Evolutionary conservation across 441 rosid species (phyloP).

Genomic region (Erodium trifolium): DNA sequence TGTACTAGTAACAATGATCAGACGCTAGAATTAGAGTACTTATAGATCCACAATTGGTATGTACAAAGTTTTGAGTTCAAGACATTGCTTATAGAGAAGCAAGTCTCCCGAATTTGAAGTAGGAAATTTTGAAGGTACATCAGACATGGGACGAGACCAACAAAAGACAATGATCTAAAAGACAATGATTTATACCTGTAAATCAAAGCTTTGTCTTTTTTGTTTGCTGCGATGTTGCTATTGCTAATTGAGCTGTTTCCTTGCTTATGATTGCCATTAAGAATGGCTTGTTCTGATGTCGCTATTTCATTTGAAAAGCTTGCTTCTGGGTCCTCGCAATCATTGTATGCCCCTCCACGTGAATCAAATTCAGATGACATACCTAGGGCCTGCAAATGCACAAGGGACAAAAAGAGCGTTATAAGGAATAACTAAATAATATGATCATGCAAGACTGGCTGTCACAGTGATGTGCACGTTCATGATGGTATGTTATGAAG

Average conservation of each 20-base stretch:
- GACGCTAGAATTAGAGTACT: not conserved
- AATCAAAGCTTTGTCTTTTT: constrained; percentile 33
- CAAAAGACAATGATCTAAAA: not conserved
- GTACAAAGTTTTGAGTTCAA: not conserved
- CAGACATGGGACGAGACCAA: not conserved
- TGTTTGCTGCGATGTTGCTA: constrained; percentile 19
- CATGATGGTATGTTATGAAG: not conserved
- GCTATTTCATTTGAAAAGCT: constrained; percentile 21
- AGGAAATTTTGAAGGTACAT: not conserved
- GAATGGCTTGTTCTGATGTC: constrained; percentile 22
- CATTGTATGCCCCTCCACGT: constrained; percentile 30
- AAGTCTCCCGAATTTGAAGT: not conserved
- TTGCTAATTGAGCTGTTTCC: constrained; percentile 30
- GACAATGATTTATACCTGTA: constrained; percentile 46
- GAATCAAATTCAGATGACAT: constrained; percentile 40
- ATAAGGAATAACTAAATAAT: not conserved
- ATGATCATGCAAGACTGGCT: no score
- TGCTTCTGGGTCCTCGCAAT: constrained; percentile 30
- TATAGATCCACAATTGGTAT: not conserved
- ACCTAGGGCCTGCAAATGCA: constrained; percentile 23
- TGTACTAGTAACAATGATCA: no score
- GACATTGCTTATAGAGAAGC: not conserved
- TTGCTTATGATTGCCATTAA: constrained; percentile 31
- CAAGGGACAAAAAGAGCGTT: not conserved
- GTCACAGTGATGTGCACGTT: not conserved